Conservation (phyloP, 2,329 filamentous ascomycete genomes). For the Calonectria pseudoreteaudii region DNA sequence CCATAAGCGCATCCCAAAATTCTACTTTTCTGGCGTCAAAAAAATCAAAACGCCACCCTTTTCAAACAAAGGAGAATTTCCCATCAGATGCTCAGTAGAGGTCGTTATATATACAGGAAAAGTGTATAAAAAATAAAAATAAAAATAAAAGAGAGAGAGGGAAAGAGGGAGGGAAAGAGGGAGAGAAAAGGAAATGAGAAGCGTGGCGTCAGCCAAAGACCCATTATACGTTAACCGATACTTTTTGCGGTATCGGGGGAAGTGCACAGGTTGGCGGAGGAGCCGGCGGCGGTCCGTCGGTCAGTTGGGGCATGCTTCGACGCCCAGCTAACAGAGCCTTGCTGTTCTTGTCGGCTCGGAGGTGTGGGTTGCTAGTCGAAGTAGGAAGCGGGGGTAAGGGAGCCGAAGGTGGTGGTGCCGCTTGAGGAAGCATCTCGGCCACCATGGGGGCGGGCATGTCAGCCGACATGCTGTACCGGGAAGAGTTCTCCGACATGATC, state of each 20-base stretch:
- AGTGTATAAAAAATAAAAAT: not conserved
- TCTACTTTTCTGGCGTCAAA: conserved; percentile 29
- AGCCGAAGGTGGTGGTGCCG: conserved; percentile 45
- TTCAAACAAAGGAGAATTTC: conserved; percentile 26
- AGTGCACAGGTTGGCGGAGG: conserved; percentile 68
- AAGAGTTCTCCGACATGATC: conserved; percentile 41
- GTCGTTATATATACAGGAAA: conserved; percentile 29
- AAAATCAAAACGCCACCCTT: conserved; percentile 25
- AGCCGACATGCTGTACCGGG: conserved; percentile 34
- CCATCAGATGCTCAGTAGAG: conserved; percentile 29
- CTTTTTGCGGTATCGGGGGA: conserved; percentile 60
- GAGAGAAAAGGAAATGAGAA: conserved; percentile 25
- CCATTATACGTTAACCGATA: conserved; percentile 35
- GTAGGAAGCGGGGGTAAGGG: conserved; percentile 48
- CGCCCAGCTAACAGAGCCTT: conserved; percentile 48
- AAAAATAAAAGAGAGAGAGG: conserved; percentile 28
- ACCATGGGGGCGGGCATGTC: conserved; percentile 42
- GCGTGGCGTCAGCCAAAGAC: conserved; percentile 1
- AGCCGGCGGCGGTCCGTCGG: conserved; percentile 63
- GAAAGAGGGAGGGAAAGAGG: no score
- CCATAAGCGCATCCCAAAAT: conserved; percentile 11
- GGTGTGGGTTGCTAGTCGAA: conserved; percentile 36
- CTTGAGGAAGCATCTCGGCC: conserved; percentile 38
- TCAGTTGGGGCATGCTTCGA: conserved; percentile 64
- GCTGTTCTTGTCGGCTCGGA: conserved; percentile 34